phyloP scores from a whole-genome alignment of 1,284 basidiomycete species.

The Puccinia horiana region DNA sequence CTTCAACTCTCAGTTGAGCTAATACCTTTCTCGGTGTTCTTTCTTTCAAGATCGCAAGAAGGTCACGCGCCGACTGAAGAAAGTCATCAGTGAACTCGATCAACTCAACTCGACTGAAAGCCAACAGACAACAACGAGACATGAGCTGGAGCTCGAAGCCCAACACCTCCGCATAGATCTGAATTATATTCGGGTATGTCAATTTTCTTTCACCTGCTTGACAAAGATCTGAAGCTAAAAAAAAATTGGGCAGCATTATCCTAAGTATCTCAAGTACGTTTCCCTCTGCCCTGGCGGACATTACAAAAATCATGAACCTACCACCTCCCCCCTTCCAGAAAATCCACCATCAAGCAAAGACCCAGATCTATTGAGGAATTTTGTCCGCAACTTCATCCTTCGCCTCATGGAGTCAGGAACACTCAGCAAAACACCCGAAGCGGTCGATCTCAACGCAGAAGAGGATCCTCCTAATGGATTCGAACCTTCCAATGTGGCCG shows the following conservation, averaged over 20 bases:
- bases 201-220: no score
- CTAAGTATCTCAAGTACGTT: slow-evolving; percentile 48
- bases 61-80: slow-evolving; percentile 31
- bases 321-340: slow-evolving; percentile 9
- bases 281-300: slow-evolving; percentile 44
- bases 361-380: slow-evolving; percentile 35
- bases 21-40: not conserved
- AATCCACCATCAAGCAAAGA: slow-evolving; percentile 33
- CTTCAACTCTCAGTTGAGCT: not conserved
- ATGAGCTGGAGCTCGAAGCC: slow-evolving; percentile 17
- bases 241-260: slow-evolving; percentile 35
- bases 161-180: slow-evolving; percentile 42
- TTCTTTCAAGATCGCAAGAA: slow-evolving; percentile 39
- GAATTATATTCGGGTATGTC: slow-evolving; percentile 37
- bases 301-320: slow-evolving; percentile 25
- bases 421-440: slow-evolving; percentile 19
- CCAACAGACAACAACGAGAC: not conserved
- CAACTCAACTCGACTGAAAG: slow-evolving; percentile 4
- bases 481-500: not conserved
- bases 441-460: not conserved
- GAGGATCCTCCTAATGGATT: not conserved
- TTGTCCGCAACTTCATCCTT: slow-evolving; percentile 31
- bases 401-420: slow-evolving; percentile 31
- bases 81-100: slow-evolving; percentile 20
- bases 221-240: no score